Base-by-base conservation (phyloP, 2,329 filamentous ascomycete genomes). In the Aspergillaceae sp. region DNA sequence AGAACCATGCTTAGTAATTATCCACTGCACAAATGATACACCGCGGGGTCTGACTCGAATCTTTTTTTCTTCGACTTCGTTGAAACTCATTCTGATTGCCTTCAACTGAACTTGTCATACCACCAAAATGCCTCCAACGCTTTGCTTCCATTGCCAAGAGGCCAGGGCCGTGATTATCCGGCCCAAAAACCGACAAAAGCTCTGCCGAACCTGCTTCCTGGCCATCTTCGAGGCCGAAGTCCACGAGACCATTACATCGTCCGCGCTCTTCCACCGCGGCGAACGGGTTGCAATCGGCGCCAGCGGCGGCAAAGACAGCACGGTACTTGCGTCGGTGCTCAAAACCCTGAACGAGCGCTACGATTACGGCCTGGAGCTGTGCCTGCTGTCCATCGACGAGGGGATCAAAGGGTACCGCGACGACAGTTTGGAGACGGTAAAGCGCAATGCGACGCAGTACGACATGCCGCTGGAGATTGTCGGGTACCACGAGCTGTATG, bases 341-440 rank as follows among this genome's bases (percentile, higher is more conserved):
- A 96, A 96, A 66, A 95, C 89, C 0, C 74, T 98, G 3, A 97
- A 98, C 58, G 87, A 94, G 64, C 81, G 90, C 40, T 81, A 96
- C 63, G 74, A 83, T 54, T 97, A 97, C 64, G 87, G 85, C 1
- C 73, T 98, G 4, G 81, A 97, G 38, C 76, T 98, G 2, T 79
- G 94, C 0, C 75, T 98, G 0, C 76, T 98, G 37, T 94, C 87
- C 50, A 91, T 98, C 58, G 92, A 98, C 56, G 94, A 98, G 68
- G 92, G 92, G 5, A 98, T 98, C 71, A 92, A 87, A 58, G 92
- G 92, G 5, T 98, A 98, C 62, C 79, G 94, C 50, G 94, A 98
- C 63, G 92, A 98, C 68, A 94, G 87, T 42, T 73, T 98, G 11
- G 90, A 97, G 69, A 97, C 92, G 0, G 92, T 98, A 40, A 96